Evolutionary conservation across 139 green algal genomes (phyloP), one percentile per base, ranked within the genome.

Genomic region (Chlorella sorokiniana): DNA sequence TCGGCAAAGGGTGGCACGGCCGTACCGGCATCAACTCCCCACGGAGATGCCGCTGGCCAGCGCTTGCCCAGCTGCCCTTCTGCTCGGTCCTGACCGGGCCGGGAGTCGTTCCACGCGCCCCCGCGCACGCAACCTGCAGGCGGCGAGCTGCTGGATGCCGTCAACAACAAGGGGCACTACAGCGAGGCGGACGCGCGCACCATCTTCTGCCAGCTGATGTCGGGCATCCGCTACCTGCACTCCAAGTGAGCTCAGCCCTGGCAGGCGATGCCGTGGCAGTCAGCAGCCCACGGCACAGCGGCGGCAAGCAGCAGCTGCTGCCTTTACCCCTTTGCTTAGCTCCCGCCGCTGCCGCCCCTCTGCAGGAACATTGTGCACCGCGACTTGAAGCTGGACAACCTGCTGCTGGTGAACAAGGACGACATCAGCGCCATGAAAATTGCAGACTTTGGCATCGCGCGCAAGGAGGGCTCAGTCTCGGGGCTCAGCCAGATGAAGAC

Each of bases 331-430:
- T 8, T 41, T 69, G 63, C 63, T 40, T 7, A 22, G 27, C 7
- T 31, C 59, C 22, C 25, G 59, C 25, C 25, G 59, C 7, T 67
- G 25, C 25, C 59, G 59, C 25, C 22, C 25, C 59, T 67, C 11
- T 64, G 45, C 72, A 91, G 90, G 89, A 86, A 88, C 23, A 85
- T 97, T 27, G 87, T 90, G 20, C 94, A 98, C 82, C 83, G 94
- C 5, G 94, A 98, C 81, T 83, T 98, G 23, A 98, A 98, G 90
- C 89, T 98, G 70, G 95, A 98, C 83, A 98, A 98, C 83, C 84
- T 98, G 69, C 86, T 98, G 77, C 83, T 98, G 52, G 54, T 85
- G 0, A 81, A 74, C 4, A 83, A 79, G 11, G 88, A 91, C 35
- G 92, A 96, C 79, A 93, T 95, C 63, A 87, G 82, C 31, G 78